Evolutionary conservation across 306 rosid genomes (phyloP), one percentile per base, ranked within the genome.

Genomic region (Carpinus fangiana): DNA sequence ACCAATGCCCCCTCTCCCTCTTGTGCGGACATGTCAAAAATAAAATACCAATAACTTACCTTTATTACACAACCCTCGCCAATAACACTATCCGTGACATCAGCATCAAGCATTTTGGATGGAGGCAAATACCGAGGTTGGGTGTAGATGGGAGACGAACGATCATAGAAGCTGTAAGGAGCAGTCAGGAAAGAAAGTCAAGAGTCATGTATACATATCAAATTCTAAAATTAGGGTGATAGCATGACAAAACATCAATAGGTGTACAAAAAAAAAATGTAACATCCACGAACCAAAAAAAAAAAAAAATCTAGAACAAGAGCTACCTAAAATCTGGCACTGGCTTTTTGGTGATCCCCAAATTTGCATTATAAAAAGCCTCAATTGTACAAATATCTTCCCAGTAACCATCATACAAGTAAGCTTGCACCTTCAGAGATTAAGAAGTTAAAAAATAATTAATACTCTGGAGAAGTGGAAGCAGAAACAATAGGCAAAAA

Each of bases 331-430:
- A 96, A 78, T 96, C 99, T 50, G 99, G 99, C 38, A 96, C 84
- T 31, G 99, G 98, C 83, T 96, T 95, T 85, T 93, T 93, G 55
- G 98, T 96, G 82, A 96, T 96, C 55, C 99, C 99, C 80, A 96
- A 84, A 73, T 96, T 96, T 45, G 99, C 98, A 87, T 96, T 93
- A 73, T 93, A 96, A 88, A 96, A 96, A 79, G 99, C 99, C 81
- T 96, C 99, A 75, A 96, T 96, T 36, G 99, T 96, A 85, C 99
- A 98, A 66, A 96, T 96, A 80, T 96, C 99, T 88, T 96, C 99
- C 99, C 99, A 96, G 82, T 96, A 96, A 76, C 99, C 99, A 83
- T 96, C 99, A 73, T 91, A 93, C 80, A 96, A 83, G 88, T 93
- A 90, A 75, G 99, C 99, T 90, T 96, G 99, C 75, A 96, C 98